phyloP scores from a whole-genome alignment of 2,329 filamentous ascomycete species.

The Periglandula ipomoeae region DNA sequence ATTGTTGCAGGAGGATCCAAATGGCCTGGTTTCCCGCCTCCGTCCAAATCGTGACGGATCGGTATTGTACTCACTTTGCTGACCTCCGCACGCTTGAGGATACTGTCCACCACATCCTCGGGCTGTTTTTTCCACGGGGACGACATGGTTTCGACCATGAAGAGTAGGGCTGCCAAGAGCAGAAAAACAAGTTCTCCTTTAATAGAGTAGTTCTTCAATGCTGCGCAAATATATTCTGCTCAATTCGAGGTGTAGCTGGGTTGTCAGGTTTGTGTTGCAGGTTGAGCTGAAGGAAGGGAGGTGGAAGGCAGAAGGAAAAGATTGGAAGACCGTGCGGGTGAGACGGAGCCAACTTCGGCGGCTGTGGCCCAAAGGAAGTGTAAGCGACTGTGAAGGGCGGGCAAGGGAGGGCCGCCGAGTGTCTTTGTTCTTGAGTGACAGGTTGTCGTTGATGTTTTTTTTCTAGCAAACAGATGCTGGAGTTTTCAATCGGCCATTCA shows the following conservation, averaged over 20 bases:
- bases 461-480: neutral
- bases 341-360: constrained; percentile 7
- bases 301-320: constrained; percentile 1
- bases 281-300: constrained; percentile 3
- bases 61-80: constrained; percentile 53
- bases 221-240: neutral
- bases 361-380: constrained; percentile 4
- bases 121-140: constrained; percentile 55
- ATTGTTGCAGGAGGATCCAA: neutral
- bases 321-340: constrained; percentile 3
- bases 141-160: constrained; percentile 33
- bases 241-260: neutral
- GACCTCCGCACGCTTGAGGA: constrained; percentile 64
- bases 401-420: neutral
- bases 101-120: constrained; percentile 56
- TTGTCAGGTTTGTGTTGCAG: neutral
- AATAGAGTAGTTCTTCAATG: neutral
- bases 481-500: neutral
- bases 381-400: neutral
- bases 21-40: neutral
- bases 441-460: too few relatives aligned
- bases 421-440: neutral
- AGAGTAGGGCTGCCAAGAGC: neutral
- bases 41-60: neutral
- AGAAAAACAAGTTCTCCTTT: neutral